A percentile compares a stretch with the other conserved stretches of the same genome.
These are phyloP conservation scores for Schizosaccharomyces versatilis DNA, from an alignment of 1,139 yeast genomes.

Conservation along the genomic window DNA sequence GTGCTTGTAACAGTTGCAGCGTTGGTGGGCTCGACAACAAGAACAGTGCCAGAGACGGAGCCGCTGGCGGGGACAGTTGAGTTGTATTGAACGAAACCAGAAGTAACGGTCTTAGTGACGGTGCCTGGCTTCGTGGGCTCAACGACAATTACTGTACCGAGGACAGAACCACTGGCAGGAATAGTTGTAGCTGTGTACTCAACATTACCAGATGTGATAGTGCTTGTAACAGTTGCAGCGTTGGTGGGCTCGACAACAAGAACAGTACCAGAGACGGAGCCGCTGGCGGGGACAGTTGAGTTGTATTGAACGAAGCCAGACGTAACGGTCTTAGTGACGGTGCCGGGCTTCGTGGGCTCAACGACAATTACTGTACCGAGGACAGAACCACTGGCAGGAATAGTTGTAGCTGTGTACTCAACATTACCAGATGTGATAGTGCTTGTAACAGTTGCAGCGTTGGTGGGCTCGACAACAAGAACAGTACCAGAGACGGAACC, in stretches of 20 bases:
- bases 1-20: not conserved
- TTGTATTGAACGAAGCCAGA: not conserved
- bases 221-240: not conserved
- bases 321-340: not conserved
- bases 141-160: not conserved
- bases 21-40: not conserved
- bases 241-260: not conserved
- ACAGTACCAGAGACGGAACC: not conserved
- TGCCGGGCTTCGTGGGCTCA: not conserved
- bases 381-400: not conserved
- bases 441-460: not conserved
- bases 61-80: not conserved
- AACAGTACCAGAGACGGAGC: not conserved
- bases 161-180: not conserved
- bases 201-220: not conserved
- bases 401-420: not conserved
- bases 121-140: not conserved
- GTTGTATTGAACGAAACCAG: not conserved
- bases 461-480: not conserved
- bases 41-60: not conserved
- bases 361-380: not conserved
- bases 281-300: not conserved
- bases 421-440: not conserved
- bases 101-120: not conserved
- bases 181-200: not conserved